Evolutionary conservation across 2,329 filamentous ascomycete species (phyloP).

Genomic region (Aspergillus versicolor): DNA sequence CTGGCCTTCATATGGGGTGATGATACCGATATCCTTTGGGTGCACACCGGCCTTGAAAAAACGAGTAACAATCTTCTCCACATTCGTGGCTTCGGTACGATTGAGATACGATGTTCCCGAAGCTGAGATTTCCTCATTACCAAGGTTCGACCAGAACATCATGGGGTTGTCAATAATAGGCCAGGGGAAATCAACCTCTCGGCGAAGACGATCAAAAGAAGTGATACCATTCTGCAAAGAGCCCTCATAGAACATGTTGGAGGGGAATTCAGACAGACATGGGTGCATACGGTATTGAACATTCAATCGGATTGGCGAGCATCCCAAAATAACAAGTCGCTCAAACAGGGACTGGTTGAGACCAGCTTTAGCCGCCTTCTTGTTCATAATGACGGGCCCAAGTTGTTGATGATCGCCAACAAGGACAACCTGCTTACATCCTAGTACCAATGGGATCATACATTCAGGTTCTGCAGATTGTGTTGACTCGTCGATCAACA

Average conservation of each 20-base stretch:
- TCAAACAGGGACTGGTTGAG: slow-evolving; percentile 98
- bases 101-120: slow-evolving; percentile 98
- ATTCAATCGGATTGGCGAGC: slow-evolving; percentile 87
- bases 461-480: slow-evolving; percentile 98
- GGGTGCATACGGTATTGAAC: slow-evolving; percentile 99
- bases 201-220: slow-evolving; percentile 79
- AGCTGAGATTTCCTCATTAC: slow-evolving; percentile 96
- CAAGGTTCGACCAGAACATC: slow-evolving; percentile 99
- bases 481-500: slow-evolving; percentile 96
- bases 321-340: slow-evolving; percentile 86
- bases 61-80: slow-evolving; percentile 96
- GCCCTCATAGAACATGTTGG: slow-evolving; percentile 99
- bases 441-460: slow-evolving; percentile 95
- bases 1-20: slow-evolving; percentile 97
- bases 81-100: slow-evolving; percentile 92
- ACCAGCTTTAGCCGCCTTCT: slow-evolving; percentile 97
- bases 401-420: slow-evolving; percentile 98
- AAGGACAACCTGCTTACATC: slow-evolving; percentile 98
- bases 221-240: slow-evolving; percentile 96
- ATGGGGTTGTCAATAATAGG: slow-evolving; percentile 90
- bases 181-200: slow-evolving; percentile 98
- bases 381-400: slow-evolving; percentile 99
- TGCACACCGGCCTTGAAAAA: slow-evolving; percentile 99
- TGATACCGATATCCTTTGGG: slow-evolving; percentile 90
- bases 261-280: slow-evolving; percentile 93